Evolutionary conservation across 805 yeast genomes (phyloP).

Genomic region (Hanseniaspora taiwanica): DNA sequence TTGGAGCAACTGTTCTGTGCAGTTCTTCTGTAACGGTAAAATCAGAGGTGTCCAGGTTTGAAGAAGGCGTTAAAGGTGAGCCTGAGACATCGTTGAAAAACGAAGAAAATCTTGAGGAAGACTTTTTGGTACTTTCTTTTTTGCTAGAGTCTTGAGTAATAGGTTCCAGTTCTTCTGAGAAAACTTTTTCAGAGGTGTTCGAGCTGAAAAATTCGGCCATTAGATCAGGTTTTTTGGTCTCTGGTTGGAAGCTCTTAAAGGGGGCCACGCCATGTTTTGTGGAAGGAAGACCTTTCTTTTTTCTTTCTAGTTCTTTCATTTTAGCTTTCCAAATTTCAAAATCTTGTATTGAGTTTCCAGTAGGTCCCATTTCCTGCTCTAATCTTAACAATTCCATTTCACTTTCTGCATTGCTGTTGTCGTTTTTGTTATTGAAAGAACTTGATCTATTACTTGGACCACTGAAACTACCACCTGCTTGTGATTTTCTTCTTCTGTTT

Average conservation of each 20-base stretch:
- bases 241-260: conserved; percentile 1
- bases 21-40: too few relatives aligned
- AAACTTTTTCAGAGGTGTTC: neutral
- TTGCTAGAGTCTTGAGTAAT: neutral
- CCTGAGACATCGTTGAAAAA: neutral
- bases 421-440: conserved; percentile 4
- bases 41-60: too few relatives aligned
- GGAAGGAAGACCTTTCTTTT: conserved; percentile 18
- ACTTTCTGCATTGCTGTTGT: conserved; percentile 13
- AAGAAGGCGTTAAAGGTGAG: neutral
- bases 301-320: conserved; percentile 25
- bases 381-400: conserved; percentile 20
- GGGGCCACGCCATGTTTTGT: neutral
- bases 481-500: conserved; percentile 7
- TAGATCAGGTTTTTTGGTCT: neutral
- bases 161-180: conserved; percentile 3
- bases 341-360: conserved; percentile 26
- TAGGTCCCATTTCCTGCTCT: conserved; percentile 21
- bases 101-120: neutral
- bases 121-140: neutral
- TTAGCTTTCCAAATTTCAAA: conserved; percentile 29
- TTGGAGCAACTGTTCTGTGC: neutral
- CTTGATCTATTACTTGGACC: neutral
- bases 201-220: conserved; percentile 3
- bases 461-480: conserved; percentile 6